Evolutionary conservation across 306 rosid species (phyloP).

Genomic region (Macrotyloma uniflorum): DNA sequence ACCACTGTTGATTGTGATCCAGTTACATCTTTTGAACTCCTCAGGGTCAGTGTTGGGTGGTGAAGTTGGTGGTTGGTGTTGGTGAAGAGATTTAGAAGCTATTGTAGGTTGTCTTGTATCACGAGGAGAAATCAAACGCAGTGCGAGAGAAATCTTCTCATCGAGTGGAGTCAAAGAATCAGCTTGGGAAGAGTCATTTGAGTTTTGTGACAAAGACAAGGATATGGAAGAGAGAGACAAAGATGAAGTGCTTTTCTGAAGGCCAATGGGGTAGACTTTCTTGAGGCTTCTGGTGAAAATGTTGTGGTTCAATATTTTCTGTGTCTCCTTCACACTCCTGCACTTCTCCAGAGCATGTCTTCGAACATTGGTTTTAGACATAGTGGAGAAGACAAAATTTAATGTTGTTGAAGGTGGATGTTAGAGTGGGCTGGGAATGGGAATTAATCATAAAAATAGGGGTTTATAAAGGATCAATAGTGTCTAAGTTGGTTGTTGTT

Average conservation of each 20-base stretch:
- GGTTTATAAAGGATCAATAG: slow-evolving; percentile 35
- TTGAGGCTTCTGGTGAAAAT: slow-evolving; percentile 64
- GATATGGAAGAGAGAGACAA: slow-evolving; percentile 75
- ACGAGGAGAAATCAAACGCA: slow-evolving; percentile 58
- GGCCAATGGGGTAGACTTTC: slow-evolving; percentile 92
- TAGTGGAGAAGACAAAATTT: not conserved
- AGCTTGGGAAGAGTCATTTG: slow-evolving; percentile 77
- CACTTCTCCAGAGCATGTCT: slow-evolving; percentile 61
- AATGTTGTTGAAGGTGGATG: not conserved
- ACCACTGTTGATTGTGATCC: slow-evolving; percentile 90
- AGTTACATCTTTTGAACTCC: slow-evolving; percentile 80
- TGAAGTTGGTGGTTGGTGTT: slow-evolving; percentile 28
- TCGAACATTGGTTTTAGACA: slow-evolving; percentile 69
- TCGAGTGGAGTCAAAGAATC: slow-evolving; percentile 71
- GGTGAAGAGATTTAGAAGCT: slow-evolving; percentile 53
- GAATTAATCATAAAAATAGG: slow-evolving; percentile 28
- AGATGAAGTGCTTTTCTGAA: slow-evolving; percentile 81
- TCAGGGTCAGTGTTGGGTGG: slow-evolving; percentile 37
- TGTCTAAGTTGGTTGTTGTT: slow-evolving; percentile 73
- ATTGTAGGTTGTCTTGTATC: slow-evolving; percentile 56
- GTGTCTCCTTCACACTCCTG: slow-evolving; percentile 58
- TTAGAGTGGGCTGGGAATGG: slow-evolving; percentile 10
- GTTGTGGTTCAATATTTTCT: slow-evolving; percentile 50
- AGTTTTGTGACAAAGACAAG: slow-evolving; percentile 84
- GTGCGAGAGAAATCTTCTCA: slow-evolving; percentile 72